phyloP scores from a whole-genome alignment of 352 stramenopile genomes.

The Pythium aphanidermatum region DNA sequence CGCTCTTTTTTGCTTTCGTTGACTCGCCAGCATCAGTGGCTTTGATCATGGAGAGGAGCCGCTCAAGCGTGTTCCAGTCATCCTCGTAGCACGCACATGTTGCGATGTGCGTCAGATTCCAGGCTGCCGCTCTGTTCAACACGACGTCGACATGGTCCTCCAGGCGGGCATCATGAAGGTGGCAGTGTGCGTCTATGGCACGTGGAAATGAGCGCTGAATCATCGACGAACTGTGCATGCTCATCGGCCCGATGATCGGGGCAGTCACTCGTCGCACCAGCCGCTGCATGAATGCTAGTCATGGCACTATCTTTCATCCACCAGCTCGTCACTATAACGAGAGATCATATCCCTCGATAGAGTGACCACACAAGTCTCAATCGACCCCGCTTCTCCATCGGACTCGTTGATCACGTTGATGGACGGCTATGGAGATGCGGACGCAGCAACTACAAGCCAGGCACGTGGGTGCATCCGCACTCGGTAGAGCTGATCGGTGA shows the following conservation, averaged over 20 bases:
- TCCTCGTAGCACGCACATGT: constrained; percentile 58
- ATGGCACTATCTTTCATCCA: background rate
- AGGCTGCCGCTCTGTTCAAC: constrained; percentile 25
- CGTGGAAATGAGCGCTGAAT: constrained; percentile 12
- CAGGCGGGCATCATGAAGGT: constrained; percentile 58
- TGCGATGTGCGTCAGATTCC: constrained; percentile 41
- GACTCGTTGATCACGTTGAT: too few relatives aligned
- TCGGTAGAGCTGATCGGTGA: too few relatives aligned
- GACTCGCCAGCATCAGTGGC: background rate
- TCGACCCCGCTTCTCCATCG: too few relatives aligned
- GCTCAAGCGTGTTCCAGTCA: constrained; percentile 50
- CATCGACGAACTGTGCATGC: too few relatives aligned
- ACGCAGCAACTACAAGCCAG: too few relatives aligned
- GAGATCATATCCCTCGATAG: too few relatives aligned
- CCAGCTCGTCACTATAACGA: background rate
- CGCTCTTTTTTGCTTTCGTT: too few relatives aligned
- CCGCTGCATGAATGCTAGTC: background rate
- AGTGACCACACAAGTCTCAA: too few relatives aligned
- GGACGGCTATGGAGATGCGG: too few relatives aligned
- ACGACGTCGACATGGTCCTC: constrained; percentile 17
- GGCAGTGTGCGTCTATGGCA: constrained; percentile 58
- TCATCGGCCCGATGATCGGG: too few relatives aligned
- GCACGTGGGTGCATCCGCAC: too few relatives aligned
- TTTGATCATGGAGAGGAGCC: constrained; percentile 19
- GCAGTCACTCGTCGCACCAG: background rate